Base-by-base conservation (phyloP, 495 filamentous ascomycete species). In the Penicillium malachiteum region DNA sequence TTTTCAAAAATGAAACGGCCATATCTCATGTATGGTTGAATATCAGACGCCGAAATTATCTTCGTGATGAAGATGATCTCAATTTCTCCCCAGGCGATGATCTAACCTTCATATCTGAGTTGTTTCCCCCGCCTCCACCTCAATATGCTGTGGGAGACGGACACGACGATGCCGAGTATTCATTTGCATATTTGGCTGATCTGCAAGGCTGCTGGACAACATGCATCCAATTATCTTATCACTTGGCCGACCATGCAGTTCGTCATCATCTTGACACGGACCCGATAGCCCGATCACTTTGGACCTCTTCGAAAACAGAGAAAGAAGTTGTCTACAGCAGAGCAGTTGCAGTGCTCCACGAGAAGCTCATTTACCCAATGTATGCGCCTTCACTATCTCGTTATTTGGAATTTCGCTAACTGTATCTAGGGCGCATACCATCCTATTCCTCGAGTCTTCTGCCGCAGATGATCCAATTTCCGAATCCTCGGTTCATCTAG, bases 91-190 rank as follows among this genome's bases (percentile, higher is more conserved):
- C 58, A 5, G 62, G 66, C 8, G 66, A 67, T 44, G 66, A 71
- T 10, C 50, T 71, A 3, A 56, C 62, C 21, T 71, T 71, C 48
- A 66, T 71, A 34, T 56, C 62, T 0, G 52, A 62, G 5, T 48
- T 71, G 12, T 71, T 71, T 12, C 66, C 68, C 5, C 66, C 68
- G 13, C 62, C 68, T 4, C 68, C 68, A 32, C 68, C 68, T 14
- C 55, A 64, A 2, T 71, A 71, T 26, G 60, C 58, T 6, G 17
- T 43, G 8, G 53, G 47, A 11, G 39, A 57, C 11, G 38, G 34
- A 13, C 48, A 54, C 14, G 57, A 59, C 18, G 59, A 67, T 39
- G 63, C 62, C n/a, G 62, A 64, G 7, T 67, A 71, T 45, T 64
- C 68, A 26, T 56, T 71, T 13, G 64, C 56, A n/a, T 71, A 71